Evolutionary conservation across 2,329 filamentous ascomycete genomes (phyloP), one percentile per base, ranked within the genome.

Genomic region (Pseudocercospora macadamiae): DNA sequence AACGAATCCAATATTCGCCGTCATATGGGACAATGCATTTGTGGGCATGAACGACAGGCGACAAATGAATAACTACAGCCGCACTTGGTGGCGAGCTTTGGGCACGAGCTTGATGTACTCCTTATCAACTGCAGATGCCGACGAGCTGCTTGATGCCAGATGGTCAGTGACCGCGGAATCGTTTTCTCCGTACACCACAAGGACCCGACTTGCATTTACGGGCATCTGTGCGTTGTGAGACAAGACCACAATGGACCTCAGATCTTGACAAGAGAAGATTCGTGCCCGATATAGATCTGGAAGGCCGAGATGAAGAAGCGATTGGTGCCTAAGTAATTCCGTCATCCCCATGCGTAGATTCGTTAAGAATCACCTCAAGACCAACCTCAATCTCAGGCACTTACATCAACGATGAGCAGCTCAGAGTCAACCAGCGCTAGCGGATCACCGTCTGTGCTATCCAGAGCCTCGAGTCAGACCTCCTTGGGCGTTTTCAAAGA

Each of bases 371-470:
- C 42, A 28, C 26, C 23, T 16, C 12, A 14, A 14, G 8, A 3
- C 42, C 23, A 3, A n/a, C n/a, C n/a, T n/a, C n/a, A n/a, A n/a
- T 23, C 26, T 25, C 39, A 14, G n/a, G 21, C 19, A 54, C 1
- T 10, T 3, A 4, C 25, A 28, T 14, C 47, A 21, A 42, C 32
- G 4, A 56, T 56, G 54, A 56, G 54, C 36, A 42, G 44, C 34
- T 56, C 54, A 39, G 54, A 30, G 16, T 56, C 54, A 16, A 56
- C 54, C 18, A 56, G 54, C 21, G 54, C 54, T 10, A 39, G 44
- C 2, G 44, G 32, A 2, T 51, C 54, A 19, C 54, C 54, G 16
- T 54, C 39, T 7, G 28, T 47, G 25, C 51, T 54, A 7, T 53
- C 51, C 12, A 21, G 49, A 37, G 39, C 55, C 12, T 53, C 49